These are phyloP conservation scores for Penicillium griseofulvum DNA, from an alignment of 2,329 filamentous ascomycete species.

Conservation along the genomic window DNA sequence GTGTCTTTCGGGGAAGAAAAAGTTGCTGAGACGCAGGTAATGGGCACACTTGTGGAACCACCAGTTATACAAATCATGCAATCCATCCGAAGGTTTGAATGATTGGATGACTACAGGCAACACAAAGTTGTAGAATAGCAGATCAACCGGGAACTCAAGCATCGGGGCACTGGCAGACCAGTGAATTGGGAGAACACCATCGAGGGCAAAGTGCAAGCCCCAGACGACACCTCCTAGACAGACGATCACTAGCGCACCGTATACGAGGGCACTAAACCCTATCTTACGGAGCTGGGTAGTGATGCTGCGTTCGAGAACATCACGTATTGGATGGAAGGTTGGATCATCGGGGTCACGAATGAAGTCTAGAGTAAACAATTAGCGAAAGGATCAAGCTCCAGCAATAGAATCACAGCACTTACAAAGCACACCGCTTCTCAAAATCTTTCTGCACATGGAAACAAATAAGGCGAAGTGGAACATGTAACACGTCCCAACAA, in stretches of 20 bases:
- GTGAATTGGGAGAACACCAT: constrained; percentile 78
- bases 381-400: neutral
- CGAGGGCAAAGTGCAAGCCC: constrained; percentile 69
- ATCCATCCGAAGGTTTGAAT: constrained; percentile 77
- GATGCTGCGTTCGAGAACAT: constrained; percentile 90
- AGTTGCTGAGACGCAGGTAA: constrained; percentile 77
- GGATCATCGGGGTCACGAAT: constrained; percentile 97
- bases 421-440: constrained; percentile 92
- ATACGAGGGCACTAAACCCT: constrained; percentile 90
- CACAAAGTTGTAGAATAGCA: constrained; percentile 95
- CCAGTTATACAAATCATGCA: constrained; percentile 88
- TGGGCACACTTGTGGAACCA: constrained; percentile 90
- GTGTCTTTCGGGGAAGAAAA: constrained; percentile 81
- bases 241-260: constrained; percentile 85
- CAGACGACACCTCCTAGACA: constrained; percentile 95
- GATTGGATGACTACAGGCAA: constrained; percentile 83
- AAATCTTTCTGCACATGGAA: constrained; percentile 97
- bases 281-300: constrained; percentile 94
- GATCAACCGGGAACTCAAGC: constrained; percentile 88
- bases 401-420: constrained; percentile 41
- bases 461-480: constrained; percentile 99
- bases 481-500: constrained; percentile 98
- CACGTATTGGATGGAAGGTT: constrained; percentile 94
- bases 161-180: constrained; percentile 92
- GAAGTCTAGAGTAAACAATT: constrained; percentile 61